A percentile compares a stretch with the other conserved stretches of the same genome.
Evolutionary conservation across 106 monocot species (phyloP).

Genomic region (Dendrobium nobile): DNA sequence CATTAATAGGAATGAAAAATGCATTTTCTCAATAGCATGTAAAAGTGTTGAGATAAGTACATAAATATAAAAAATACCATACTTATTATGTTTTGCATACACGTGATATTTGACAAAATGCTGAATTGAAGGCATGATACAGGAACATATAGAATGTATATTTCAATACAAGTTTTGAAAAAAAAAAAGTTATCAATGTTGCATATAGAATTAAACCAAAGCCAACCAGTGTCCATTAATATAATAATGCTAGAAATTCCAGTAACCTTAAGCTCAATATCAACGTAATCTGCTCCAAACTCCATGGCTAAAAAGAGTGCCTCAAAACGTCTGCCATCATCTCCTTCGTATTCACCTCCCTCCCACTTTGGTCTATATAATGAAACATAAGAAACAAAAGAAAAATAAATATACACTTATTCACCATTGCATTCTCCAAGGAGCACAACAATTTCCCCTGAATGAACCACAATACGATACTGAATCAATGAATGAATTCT

Average conservation of each 20-base stretch:
- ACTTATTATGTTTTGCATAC: background rate
- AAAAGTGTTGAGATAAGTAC: background rate
- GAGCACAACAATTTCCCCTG: background rate
- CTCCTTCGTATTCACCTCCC: constrained; percentile 92
- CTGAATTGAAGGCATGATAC: background rate
- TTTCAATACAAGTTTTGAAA: background rate
- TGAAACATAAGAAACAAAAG: constrained; percentile 10
- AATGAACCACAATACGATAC: background rate
- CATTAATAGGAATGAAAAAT: background rate
- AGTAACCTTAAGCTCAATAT: constrained; percentile 84
- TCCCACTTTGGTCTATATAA: constrained; percentile 80
- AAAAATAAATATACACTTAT: background rate
- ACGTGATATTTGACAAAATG: background rate
- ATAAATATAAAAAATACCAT: background rate
- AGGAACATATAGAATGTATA: constrained; percentile 3
- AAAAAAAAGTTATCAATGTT: background rate
- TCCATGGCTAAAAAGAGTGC: constrained; percentile 76
- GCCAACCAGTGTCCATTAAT: background rate
- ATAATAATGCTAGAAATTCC: background rate
- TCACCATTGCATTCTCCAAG: background rate
- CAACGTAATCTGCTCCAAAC: constrained; percentile 86
- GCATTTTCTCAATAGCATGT: background rate
- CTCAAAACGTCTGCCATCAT: constrained; percentile 48
- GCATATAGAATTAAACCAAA: background rate
- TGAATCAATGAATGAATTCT: background rate